Evolutionary conservation across 202 grass and related monocot species (phyloP).

Genomic region (Schoenoplectus tabernaemontani): DNA sequence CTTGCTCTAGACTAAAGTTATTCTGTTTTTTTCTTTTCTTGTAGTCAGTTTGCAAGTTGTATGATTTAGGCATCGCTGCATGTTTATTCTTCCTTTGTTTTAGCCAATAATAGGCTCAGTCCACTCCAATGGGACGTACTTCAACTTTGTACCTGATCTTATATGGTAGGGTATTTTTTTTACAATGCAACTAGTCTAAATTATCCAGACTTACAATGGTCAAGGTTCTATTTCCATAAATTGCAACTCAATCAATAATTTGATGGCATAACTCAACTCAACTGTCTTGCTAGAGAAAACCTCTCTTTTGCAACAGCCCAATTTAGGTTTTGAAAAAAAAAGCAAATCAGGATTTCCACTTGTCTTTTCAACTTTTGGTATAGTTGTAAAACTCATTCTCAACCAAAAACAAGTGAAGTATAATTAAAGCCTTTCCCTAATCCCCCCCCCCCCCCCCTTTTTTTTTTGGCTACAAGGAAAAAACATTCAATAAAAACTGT

Average conservation of each 20-base stretch:
- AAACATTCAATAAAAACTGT: constrained; percentile 6
- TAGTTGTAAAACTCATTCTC: neutral
- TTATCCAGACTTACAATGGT: neutral
- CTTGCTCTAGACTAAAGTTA: neutral
- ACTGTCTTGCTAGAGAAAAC: neutral
- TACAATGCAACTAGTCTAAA: neutral
- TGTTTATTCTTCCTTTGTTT: neutral
- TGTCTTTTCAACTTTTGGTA: neutral
- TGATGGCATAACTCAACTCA: neutral
- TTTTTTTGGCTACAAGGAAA: neutral
- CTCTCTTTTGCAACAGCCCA: neutral
- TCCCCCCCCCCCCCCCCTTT: too few relatives aligned
- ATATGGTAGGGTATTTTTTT: neutral
- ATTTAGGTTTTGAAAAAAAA: neutral
- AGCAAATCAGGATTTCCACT: neutral
- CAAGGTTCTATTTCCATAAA: neutral
- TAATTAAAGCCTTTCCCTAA: too few relatives aligned
- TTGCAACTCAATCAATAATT: neutral
- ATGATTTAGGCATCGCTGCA: neutral
- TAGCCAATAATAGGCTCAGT: neutral
- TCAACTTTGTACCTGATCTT: neutral
- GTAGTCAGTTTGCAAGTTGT: neutral
- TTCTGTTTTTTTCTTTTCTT: neutral
- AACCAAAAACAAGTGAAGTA: constrained; percentile 6
- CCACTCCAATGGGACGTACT: neutral